Evolutionary conservation across 1,139 yeast genomes (phyloP), one percentile per base, ranked within the genome.

Genomic region (Yamadazyma atmosphaerica): DNA sequence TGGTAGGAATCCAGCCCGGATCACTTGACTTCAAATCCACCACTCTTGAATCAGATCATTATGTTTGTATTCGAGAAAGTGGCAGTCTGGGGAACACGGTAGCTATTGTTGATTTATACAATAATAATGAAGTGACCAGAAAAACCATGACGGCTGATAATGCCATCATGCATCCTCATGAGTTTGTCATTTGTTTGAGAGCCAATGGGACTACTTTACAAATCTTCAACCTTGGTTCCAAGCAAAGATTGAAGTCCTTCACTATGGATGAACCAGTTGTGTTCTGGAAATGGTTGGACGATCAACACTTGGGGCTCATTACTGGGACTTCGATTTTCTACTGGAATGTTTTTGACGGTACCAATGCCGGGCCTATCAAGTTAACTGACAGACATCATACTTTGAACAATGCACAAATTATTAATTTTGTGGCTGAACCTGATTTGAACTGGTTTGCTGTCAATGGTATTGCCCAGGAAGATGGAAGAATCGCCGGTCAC

Each of bases 81-180:
- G 73, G 81, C 36, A 81, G 83, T 43, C 72, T 74, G 38, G 89
- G 94, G 46, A 89, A 88, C 65, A 77, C 92, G 10, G 98, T 94
- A 40, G 96, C 96, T 37, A 92, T 94, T 54, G 80, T 94, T 49
- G 92, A 92, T 60, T 75, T 92, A 58, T 74, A 79, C 49, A 82
- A 87, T 58, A 82, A 81, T 68, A 77, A 81, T 52, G 83, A 87
- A 51, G 80, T 81, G 22, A 74, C 80, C 33, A 81, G 95, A 57
- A 90, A 94, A 68, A 86, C 86, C 62, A 94, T 94, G 96, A 80
- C 88, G 40, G 99, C 98, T 35, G 99, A 94, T 66, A 86, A 90
- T 49, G 98, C 97, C 37, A 92, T 94, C 58, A 84, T 94, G 95
- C 96, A 90, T 63, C 98, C 98, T 13, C 61, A 70, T 21, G 84